Evolutionary conservation across 192 early-diverging fungal species (phyloP), one percentile per base, ranked within the genome.

Genomic region (Podila minutissima): DNA sequence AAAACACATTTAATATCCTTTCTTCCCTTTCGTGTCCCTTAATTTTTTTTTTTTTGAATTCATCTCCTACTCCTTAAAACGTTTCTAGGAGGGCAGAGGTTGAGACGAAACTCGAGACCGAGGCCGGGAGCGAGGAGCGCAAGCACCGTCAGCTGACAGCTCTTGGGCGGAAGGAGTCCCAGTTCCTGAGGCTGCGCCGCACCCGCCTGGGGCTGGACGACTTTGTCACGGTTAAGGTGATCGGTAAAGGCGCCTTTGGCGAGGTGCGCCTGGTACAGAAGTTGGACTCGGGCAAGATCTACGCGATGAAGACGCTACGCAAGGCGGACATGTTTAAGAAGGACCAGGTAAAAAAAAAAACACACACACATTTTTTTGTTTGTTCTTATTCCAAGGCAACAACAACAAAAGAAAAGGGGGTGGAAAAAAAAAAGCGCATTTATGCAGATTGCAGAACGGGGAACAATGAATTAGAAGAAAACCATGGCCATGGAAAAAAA

Each of bases 321-420:
- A 99, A 99, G 74, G 93, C 90, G 13, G 98, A 98, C 57, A 99
- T 99, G 98, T 90, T 99, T 55, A 98, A 97, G 82, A 98, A 98
- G 84, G 96, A 97, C 85, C 98, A 99, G 84, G 89, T 93, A 82
- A 50, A 70, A 2, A 13, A 13, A 32, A 32, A n/a, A n/a, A n/a
- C n/a, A n/a, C n/a, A n/a, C n/a, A n/a, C n/a, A 33, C 33, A 13
- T 46, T 46, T 17, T 17, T 17, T 46, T 46, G 13, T 46, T 46
- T 46, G 13, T 46, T 46, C 12, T 46, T 3, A 15, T 13, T 2
- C 0, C 15, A 17, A 46, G 41, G 11, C 1, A 0, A 41, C 38
- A 41, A 22, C 31, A 26, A 28, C 19, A 37, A 17, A 46, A 15
- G 41, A 15, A 46, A 46, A 46, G 41, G 41, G 41, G 41, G 41